phyloP scores from a whole-genome alignment of 2,329 filamentous ascomycete species.

The Zasmidium angulare region DNA sequence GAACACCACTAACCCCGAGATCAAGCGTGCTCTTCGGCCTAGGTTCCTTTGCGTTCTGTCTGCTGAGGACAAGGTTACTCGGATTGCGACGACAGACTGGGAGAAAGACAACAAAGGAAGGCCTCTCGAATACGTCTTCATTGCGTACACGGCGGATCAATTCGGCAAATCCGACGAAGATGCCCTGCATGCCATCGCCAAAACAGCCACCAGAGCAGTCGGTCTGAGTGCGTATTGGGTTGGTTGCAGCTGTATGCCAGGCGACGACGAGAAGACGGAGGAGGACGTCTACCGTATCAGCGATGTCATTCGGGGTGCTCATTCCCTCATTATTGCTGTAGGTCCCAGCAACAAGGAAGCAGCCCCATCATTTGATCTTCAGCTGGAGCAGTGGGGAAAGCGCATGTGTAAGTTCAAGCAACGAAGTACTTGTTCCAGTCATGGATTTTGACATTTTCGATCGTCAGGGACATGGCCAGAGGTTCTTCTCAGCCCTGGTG shows the following conservation, averaged over 20 bases:
- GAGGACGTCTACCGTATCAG: slow-evolving; percentile 45
- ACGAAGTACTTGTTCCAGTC: too few relatives aligned
- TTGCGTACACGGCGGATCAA: slow-evolving; percentile 8
- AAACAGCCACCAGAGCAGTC: slow-evolving; percentile 37
- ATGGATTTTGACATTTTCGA: too few relatives aligned
- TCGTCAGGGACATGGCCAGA: slow-evolving; percentile 44
- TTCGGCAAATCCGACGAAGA: slow-evolving; percentile 9
- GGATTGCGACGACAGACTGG: slow-evolving; percentile 1
- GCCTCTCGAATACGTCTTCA: slow-evolving; percentile 8
- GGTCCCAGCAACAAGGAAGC: slow-evolving; percentile 28
- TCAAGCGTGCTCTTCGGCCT: slow-evolving; percentile 3
- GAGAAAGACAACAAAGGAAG: background rate
- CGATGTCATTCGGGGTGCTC: slow-evolving; percentile 46
- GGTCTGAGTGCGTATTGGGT: slow-evolving; percentile 9
- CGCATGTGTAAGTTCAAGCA: slow-evolving; percentile 37
- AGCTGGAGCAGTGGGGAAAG: slow-evolving; percentile 46
- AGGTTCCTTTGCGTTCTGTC: slow-evolving; percentile 5
- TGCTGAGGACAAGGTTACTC: slow-evolving; percentile 4
- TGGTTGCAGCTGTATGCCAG: slow-evolving; percentile 28
- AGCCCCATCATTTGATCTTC: slow-evolving; percentile 25
- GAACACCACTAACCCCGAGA: background rate
- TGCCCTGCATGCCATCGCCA: slow-evolving; percentile 30
- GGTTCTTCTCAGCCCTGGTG: slow-evolving; percentile 37
- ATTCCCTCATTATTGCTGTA: slow-evolving; percentile 45
- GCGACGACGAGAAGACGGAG: slow-evolving; percentile 34